phyloP scores from a whole-genome alignment of 2,329 filamentous ascomycete genomes.

The Sporothrix sp. region DNA sequence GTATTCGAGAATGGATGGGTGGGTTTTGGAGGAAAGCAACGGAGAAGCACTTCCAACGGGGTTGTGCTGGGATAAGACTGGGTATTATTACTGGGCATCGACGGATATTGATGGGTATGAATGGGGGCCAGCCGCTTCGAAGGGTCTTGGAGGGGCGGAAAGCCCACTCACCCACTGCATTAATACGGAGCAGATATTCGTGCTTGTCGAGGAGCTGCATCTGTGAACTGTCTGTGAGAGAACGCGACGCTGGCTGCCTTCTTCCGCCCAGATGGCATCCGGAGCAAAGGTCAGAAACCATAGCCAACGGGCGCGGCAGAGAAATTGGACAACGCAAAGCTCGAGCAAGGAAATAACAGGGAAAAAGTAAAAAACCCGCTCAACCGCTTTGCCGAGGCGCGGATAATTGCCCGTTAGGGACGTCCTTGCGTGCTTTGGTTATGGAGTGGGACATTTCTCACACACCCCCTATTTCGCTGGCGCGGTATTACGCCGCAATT shows the following conservation, averaged over 20 bases:
- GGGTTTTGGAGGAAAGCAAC: not conserved
- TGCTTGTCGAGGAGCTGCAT: too few species aligned
- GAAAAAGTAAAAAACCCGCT: not conserved
- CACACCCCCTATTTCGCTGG: not conserved
- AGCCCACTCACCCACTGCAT: slow-evolving; percentile 3
- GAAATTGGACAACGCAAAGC: too few species aligned
- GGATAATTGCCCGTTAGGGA: slow-evolving; percentile 1
- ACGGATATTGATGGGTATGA: not conserved
- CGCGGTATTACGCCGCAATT: not conserved
- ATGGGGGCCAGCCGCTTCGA: not conserved
- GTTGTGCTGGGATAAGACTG: slow-evolving; percentile 1
- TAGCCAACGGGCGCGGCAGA: not conserved
- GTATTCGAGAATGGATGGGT: slow-evolving; percentile 1
- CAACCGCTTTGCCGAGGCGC: slow-evolving; percentile 8
- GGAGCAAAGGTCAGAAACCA: not conserved
- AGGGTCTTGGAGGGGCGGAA: not conserved
- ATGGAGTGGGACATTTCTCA: too few species aligned
- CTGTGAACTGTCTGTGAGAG: too few species aligned
- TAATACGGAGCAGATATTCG: slow-evolving; percentile 1
- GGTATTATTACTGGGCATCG: not conserved
- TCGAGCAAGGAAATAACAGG: not conserved
- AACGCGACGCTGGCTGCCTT: too few species aligned
- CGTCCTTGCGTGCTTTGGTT: not conserved
- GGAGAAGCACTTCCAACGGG: too few species aligned
- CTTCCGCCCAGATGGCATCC: too few species aligned